Conservation (phyloP, 331 rosid species). For the Pyrus hybrid region DNA sequence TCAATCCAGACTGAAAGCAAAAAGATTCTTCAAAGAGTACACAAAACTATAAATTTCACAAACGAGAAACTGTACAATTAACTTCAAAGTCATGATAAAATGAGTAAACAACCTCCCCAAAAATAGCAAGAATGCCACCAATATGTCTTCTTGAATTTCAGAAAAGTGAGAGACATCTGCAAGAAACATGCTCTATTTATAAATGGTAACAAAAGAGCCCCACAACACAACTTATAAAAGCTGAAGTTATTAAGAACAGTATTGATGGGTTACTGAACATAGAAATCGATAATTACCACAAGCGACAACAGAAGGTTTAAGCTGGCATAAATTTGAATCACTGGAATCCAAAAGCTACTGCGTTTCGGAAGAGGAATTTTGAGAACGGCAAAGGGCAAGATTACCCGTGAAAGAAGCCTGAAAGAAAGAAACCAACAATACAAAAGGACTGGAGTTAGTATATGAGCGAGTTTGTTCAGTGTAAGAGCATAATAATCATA, state of each 20-base stretch:
- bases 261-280: not conserved
- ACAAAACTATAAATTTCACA: not conserved
- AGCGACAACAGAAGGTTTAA: conserved; percentile 70
- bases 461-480: not conserved
- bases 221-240: not conserved
- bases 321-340: conserved; percentile 85
- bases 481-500: not conserved
- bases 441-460: not conserved
- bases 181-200: conserved; percentile 1
- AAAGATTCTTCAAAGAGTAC: conserved; percentile 12
- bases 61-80: not conserved
- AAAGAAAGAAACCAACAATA: conserved; percentile 23
- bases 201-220: not conserved
- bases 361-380: conserved; percentile 74
- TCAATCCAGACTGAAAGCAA: conserved; percentile 82
- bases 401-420: conserved; percentile 69
- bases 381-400: conserved; percentile 63
- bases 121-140: conserved; percentile 91
- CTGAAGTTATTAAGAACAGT: not conserved
- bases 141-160: conserved; percentile 48
- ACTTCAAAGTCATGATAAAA: conserved; percentile 9
- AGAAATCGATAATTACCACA: conserved; percentile 38
- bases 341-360: conserved; percentile 95
- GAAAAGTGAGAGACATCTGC: conserved; percentile 50
- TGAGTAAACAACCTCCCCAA: conserved; percentile 69